phyloP scores from a whole-genome alignment of 352 stramenopile species.

The Nothophytophthora sp. region DNA sequence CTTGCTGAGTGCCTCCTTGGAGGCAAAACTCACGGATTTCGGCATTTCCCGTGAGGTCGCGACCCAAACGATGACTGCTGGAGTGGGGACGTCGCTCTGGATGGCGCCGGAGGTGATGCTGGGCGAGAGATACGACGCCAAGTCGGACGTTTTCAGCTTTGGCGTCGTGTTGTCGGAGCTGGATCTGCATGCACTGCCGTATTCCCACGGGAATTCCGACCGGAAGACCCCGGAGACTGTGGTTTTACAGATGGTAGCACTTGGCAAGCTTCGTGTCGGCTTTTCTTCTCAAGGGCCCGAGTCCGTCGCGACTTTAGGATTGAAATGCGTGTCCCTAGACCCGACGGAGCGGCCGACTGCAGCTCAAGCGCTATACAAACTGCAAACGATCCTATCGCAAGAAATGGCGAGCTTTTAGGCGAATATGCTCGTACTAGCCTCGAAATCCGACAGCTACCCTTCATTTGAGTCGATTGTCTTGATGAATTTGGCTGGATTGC shows the following conservation, averaged over 20 bases:
- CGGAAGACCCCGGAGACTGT: slow-evolving; percentile 17
- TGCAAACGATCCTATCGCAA: slow-evolving; percentile 15
- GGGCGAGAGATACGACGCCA: slow-evolving; percentile 25
- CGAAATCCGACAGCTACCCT: no score
- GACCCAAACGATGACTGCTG: slow-evolving; percentile 28
- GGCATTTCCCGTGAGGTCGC: slow-evolving; percentile 17
- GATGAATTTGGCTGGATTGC: slow-evolving; percentile 78
- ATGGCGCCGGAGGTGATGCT: slow-evolving; percentile 45
- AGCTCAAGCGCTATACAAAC: slow-evolving; percentile 25
- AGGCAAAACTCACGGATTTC: slow-evolving; percentile 42
- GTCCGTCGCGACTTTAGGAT: slow-evolving; percentile 20
- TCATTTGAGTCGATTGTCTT: slow-evolving; percentile 67
- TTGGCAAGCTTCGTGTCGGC: slow-evolving; percentile 31
- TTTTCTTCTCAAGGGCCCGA: slow-evolving; percentile 27
- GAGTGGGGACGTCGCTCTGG: slow-evolving; percentile 33
- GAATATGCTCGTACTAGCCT: no score
- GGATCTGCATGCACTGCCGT: slow-evolving; percentile 29
- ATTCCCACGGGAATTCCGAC: slow-evolving; percentile 16
- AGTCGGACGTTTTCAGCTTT: slow-evolving; percentile 27
- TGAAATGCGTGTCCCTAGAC: slow-evolving; percentile 26
- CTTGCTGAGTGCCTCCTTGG: slow-evolving; percentile 11
- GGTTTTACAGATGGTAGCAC: slow-evolving; percentile 30
- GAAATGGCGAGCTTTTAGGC: no score
- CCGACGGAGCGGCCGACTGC: slow-evolving; percentile 30
- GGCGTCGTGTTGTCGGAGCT: slow-evolving; percentile 32